Base-by-base conservation (phyloP, 805 yeast species). In the Spencermartinsiella europaea region DNA sequence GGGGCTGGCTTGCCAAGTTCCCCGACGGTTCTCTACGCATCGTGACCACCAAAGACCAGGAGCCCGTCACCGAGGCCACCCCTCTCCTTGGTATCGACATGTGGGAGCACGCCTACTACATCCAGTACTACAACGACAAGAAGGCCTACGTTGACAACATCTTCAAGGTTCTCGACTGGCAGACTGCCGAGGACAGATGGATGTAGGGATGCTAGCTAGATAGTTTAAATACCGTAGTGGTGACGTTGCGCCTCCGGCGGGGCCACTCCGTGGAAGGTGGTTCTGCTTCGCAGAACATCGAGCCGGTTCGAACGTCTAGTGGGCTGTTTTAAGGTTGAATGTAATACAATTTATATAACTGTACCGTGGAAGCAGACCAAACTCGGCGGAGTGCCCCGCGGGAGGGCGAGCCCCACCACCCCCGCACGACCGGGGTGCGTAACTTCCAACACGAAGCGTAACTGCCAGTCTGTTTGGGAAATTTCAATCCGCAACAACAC, bases 81-180 rank as follows among this genome's bases (percentile, higher is more conserved):
- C 93, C 95, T 37, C 69, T 88, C 59, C 73, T 88, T 47, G 95
- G 95, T 46, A 83, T 87, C 62, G 96, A 87, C 60, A 91, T 93
- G 49, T 87, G 96, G 96, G 96, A 87, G 70, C 96, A 87, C 63
- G 95, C 96, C 45, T 87, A 86, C 74, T 87, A 87, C 76, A 75
- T 88, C 67, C 95, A 87, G 69, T 87, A 87, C 74, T 83, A 85
- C 71, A 87, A 88, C 72, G 85, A 81, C 62, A 87, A 88, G 75
- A 91, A 67, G 40, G 95, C 86, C 61, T 87, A 88, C 72, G 86
- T 87, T 77, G 80, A 84, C 66, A 90, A 91, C 54, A 84, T 87
- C 68, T 88, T 95, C 95, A 82, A 85, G 61, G 95, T 87, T 38
- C 76, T 88, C 68, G 85, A 87, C 77, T 87, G 96, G 96, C 73